These are phyloP conservation scores for Metschnikowia gelsemii DNA, from an alignment of 805 yeast species.

Conservation along the genomic window DNA sequence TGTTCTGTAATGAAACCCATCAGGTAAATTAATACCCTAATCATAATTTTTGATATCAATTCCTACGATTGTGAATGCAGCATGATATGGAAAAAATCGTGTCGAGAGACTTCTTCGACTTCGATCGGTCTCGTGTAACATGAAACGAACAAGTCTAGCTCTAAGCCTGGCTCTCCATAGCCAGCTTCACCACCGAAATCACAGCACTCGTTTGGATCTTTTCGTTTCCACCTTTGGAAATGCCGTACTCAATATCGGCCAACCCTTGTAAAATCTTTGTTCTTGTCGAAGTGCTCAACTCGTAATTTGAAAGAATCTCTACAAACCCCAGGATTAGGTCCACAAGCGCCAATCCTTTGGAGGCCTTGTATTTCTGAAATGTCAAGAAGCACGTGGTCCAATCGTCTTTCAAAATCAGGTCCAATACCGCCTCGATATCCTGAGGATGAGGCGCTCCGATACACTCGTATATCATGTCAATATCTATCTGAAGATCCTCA, in stretches of 20 bases:
- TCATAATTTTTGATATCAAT: too few species aligned
- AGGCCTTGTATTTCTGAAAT: conserved; percentile 59
- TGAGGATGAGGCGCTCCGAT: conserved; percentile 94
- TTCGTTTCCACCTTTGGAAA: conserved; percentile 90
- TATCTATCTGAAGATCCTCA: conserved; percentile 52
- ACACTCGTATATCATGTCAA: conserved; percentile 84
- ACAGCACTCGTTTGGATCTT: conserved; percentile 87
- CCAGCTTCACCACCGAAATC: conserved; percentile 77
- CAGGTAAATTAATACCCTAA: too few species aligned
- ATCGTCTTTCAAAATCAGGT: conserved; percentile 78
- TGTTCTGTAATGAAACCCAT: too few species aligned
- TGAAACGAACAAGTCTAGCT: too few species aligned
- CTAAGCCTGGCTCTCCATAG: conserved; percentile 43
- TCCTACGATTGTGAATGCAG: too few species aligned
- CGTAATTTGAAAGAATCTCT: conserved; percentile 65
- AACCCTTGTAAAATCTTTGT: conserved; percentile 65
- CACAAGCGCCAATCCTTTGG: conserved; percentile 85
- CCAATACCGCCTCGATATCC: conserved; percentile 73
- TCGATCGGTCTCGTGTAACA: too few species aligned
- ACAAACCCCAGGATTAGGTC: conserved; percentile 80
- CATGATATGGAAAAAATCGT: too few species aligned
- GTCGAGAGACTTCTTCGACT: too few species aligned
- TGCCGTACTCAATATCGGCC: conserved; percentile 86
- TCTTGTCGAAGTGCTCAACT: conserved; percentile 62
- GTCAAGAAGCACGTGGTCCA: conserved; percentile 79